Base-by-base conservation (phyloP, 1,139 yeast genomes). In the Yamadazyma songkhlaensis region DNA sequence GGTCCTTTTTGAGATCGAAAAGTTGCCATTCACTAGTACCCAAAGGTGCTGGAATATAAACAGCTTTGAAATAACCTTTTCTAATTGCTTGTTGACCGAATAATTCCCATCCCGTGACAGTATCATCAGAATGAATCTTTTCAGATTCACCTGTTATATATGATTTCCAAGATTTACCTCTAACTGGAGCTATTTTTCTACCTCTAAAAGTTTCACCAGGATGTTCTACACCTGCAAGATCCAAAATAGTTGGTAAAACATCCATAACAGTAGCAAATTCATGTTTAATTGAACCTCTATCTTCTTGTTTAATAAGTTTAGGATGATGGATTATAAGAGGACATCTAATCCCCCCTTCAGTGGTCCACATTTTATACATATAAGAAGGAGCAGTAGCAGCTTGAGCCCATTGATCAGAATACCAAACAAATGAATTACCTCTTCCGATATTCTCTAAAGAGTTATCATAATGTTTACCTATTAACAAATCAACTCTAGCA, bases 361-460 rank as follows among this genome's bases (percentile, higher is more conserved):
- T 68, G 1, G 78, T 63, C 72, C 77, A 74, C 59, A 60, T 61
- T 47, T 76, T 77, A 51, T 65, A 74, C 72, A 73, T 71, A 38
- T 67, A 60, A 29, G 69, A 60, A 4, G 81, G 81, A 2, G 81
- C 78, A 12, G 81, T 76, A 5, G 81, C 79, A n/a, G 81, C 82
- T 45, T 77, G 81, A 0, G 82, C 82, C 82, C 82, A 77, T 48
- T 77, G 72, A 41, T 77, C 79, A 1, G 76, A 72, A 44, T 77
- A 77, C 64, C 70, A 72, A 7, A 65, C 69, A 49, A 74, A 77
- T 2, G 79, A 73, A 45, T 76, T 59, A 32, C 48, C 46, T 26
- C 62, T 64, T 4, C 82, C 82, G 41, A 77, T 63, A 49, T 76
- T 77, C 2, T 69, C 76, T 22, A 56, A 51, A 2, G 59, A 40